Conservation (phyloP, 2,329 filamentous ascomycete genomes). For the Cladophialophora chaetospira region DNA sequence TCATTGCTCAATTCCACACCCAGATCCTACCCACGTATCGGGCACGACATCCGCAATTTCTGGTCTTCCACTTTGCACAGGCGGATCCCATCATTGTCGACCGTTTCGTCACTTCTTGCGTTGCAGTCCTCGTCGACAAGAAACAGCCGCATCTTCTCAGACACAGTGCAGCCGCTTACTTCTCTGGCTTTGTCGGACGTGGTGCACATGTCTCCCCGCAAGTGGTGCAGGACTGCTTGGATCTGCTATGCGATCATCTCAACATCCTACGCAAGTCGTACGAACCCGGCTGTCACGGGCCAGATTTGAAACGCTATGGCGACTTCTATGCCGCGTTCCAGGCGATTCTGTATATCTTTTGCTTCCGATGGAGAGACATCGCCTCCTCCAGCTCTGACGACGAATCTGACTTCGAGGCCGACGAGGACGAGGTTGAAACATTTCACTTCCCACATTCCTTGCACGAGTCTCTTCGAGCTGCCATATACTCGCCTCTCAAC, state of each 20-base stretch:
- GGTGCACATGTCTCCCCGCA: conserved; percentile 77
- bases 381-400: conserved; percentile 55
- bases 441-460: conserved; percentile 76
- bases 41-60: conserved; percentile 90
- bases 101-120: conserved; percentile 76
- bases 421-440: conserved; percentile 64
- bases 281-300: conserved; percentile 74
- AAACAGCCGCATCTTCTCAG: conserved; percentile 69
- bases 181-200: conserved; percentile 90
- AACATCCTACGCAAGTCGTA: conserved; percentile 72
- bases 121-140: conserved; percentile 71
- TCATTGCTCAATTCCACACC: conserved; percentile 82
- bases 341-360: conserved; percentile 90
- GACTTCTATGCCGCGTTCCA: conserved; percentile 88
- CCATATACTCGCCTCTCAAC: conserved; percentile 87
- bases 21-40: conserved; percentile 89
- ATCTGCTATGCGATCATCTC: conserved; percentile 74
- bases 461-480: conserved; percentile 71
- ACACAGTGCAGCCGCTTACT: conserved; percentile 85
- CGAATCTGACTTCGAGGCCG: conserved; percentile 56
- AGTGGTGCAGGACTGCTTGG: conserved; percentile 80
- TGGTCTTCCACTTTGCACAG: conserved; percentile 94
- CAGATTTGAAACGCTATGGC: conserved; percentile 79
- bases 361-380: conserved; percentile 95
- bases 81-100: conserved; percentile 75